These are phyloP conservation scores for Spiromastix sp. DNA, from an alignment of 2,329 filamentous ascomycete species.

Conservation along the genomic window DNA sequence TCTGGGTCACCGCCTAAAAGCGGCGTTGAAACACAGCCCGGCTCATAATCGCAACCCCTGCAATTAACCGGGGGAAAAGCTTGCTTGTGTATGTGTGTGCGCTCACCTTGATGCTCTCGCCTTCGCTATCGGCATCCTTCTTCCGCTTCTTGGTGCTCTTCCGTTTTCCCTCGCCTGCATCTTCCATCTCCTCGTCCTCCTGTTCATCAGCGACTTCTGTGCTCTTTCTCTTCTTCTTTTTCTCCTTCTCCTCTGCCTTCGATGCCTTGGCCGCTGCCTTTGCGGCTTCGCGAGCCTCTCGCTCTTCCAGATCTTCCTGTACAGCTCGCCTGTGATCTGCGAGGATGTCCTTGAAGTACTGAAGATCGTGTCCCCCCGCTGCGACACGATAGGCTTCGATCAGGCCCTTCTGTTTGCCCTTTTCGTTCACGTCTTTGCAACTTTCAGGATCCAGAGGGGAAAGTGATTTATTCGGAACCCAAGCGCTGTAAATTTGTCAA, in stretches of 20 bases:
- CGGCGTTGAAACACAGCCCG: not conserved
- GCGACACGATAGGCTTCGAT: slow-evolving; percentile 72
- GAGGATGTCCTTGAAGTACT: slow-evolving; percentile 75
- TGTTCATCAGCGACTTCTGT: slow-evolving; percentile 39
- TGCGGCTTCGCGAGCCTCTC: slow-evolving; percentile 54
- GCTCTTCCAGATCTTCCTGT: slow-evolving; percentile 49
- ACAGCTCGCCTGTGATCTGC: slow-evolving; percentile 46
- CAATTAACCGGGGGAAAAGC: not conserved
- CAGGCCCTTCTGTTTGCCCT: slow-evolving; percentile 70
- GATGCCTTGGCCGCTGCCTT: no score
- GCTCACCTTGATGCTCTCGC: slow-evolving; percentile 60
- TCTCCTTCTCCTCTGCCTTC: no score
- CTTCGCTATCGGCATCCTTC: slow-evolving; percentile 54
- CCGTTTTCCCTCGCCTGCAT: slow-evolving; percentile 40
- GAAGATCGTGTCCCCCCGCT: slow-evolving; percentile 63
- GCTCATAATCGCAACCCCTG: not conserved
- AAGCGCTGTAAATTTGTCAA: slow-evolving; percentile 51
- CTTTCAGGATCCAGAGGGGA: slow-evolving; percentile 65
- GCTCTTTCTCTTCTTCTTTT: slow-evolving; percentile 40
- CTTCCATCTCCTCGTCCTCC: slow-evolving; percentile 46
- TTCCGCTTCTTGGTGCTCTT: slow-evolving; percentile 69
- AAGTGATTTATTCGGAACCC: slow-evolving; percentile 79
- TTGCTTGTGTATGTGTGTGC: not conserved
- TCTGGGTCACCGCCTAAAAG: slow-evolving; percentile 5
- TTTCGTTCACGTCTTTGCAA: slow-evolving; percentile 56